Conservation (phyloP, 169 alveolate genomes). For the Besnoitia besnoiti region DNA sequence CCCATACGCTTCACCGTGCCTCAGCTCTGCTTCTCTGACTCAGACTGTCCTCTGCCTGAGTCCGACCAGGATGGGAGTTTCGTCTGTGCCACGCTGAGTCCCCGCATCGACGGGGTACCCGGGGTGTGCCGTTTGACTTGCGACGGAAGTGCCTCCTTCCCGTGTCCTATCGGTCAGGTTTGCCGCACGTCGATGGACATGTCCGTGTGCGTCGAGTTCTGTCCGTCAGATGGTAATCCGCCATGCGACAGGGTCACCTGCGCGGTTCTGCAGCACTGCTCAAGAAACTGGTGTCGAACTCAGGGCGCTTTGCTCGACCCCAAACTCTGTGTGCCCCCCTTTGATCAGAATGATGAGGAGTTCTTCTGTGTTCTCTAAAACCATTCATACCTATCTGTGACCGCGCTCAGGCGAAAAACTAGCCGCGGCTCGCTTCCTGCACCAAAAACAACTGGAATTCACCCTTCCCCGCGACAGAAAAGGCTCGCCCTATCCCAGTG, state of each 20-base stretch:
- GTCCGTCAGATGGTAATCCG: background rate
- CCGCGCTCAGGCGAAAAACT: background rate
- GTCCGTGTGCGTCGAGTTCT: background rate
- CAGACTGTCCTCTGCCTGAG: background rate
- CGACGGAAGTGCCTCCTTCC: background rate
- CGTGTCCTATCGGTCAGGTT: background rate
- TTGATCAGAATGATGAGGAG: background rate
- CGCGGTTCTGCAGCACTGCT: background rate
- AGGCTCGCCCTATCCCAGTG: no score
- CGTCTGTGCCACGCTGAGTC: background rate
- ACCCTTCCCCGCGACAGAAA: no score
- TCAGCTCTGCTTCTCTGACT: conserved; percentile 14
- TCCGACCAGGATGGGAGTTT: background rate
- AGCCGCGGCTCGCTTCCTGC: no score
- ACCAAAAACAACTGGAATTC: no score
- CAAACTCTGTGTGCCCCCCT: background rate
- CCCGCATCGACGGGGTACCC: background rate
- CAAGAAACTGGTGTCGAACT: background rate
- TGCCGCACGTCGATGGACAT: background rate
- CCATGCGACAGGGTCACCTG: background rate
- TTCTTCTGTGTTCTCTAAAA: background rate
- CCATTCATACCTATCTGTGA: background rate
- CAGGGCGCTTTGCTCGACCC: conserved; percentile 16
- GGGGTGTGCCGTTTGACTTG: background rate
- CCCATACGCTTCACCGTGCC: background rate